These are phyloP conservation scores for Aegilops longissima DNA, from an alignment of 176 grass and related monocot genomes.

Conservation along the genomic window DNA sequence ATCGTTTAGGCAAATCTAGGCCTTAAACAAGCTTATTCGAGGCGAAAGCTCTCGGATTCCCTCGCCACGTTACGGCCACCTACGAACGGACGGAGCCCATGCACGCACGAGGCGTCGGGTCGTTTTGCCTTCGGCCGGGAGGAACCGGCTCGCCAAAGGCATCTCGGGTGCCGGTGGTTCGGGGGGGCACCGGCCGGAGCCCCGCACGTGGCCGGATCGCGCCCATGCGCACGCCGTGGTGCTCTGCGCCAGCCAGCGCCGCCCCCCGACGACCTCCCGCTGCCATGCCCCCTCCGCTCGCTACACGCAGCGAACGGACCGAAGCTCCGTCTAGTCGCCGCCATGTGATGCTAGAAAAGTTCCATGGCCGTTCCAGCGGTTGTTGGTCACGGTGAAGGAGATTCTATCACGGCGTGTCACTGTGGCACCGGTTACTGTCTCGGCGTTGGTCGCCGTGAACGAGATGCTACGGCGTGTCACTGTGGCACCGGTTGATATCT, in stretches of 20 bases:
- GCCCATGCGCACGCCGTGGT: neutral
- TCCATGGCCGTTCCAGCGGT: no score
- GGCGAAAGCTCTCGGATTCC: no score
- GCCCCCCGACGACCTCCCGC: no score
- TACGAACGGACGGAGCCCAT: neutral
- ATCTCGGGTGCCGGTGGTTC: conserved; percentile 40
- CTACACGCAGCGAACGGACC: conserved; percentile 14
- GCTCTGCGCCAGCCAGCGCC: neutral
- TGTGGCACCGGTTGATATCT: neutral
- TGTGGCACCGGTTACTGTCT: no score
- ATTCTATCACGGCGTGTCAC: no score
- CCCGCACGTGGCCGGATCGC: conserved; percentile 27
- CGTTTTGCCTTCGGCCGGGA: neutral
- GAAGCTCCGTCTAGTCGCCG: neutral
- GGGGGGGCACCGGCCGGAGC: conserved; percentile 22
- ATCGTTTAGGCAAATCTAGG: conserved; percentile 39
- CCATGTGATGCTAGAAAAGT: no score
- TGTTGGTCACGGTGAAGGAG: no score
- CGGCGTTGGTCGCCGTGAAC: neutral
- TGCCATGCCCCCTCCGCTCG: neutral
- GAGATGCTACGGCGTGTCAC: neutral
- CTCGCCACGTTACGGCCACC: conserved; percentile 21
- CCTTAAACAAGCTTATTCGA: neutral
- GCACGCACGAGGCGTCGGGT: neutral
- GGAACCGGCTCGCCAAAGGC: neutral